These are phyloP conservation scores for Candida oleophila DNA, from an alignment of 805 yeast genomes.

Conservation along the genomic window DNA sequence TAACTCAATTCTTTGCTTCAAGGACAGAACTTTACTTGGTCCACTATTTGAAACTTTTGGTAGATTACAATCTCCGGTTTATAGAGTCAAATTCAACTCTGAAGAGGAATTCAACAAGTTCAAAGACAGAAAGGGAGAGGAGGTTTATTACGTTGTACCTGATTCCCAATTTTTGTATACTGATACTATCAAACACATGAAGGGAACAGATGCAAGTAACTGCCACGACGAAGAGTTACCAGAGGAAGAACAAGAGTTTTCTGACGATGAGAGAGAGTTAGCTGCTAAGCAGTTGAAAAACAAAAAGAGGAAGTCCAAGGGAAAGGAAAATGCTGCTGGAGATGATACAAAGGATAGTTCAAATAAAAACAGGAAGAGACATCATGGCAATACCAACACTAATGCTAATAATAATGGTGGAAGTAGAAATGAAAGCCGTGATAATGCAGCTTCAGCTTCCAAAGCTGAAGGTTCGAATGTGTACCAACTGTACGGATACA, in stretches of 20 bases:
- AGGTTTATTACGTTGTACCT: constrained; percentile 76
- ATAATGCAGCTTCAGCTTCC: background rate
- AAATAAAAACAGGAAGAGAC: constrained; percentile 12
- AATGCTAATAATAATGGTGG: constrained; percentile 1
- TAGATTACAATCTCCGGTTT: constrained; percentile 75
- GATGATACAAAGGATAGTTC: constrained; percentile 6
- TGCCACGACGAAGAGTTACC: constrained; percentile 93
- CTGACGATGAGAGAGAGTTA: constrained; percentile 90
- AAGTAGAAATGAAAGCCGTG: background rate
- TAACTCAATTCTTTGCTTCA: constrained; percentile 74
- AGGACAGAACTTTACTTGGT: constrained; percentile 69
- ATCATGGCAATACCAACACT: constrained; percentile 1
- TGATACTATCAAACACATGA: constrained; percentile 61
- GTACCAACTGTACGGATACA: constrained; percentile 23
- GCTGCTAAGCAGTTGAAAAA: constrained; percentile 65
- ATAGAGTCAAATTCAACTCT: constrained; percentile 65
- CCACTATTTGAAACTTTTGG: constrained; percentile 89
- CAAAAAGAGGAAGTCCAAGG: constrained; percentile 51
- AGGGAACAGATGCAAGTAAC: constrained; percentile 94
- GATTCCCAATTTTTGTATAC: constrained; percentile 80
- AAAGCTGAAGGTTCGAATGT: constrained; percentile 8
- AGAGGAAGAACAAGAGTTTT: constrained; percentile 89
- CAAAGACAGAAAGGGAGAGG: constrained; percentile 47
- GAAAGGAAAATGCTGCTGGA: constrained; percentile 17
- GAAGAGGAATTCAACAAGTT: constrained; percentile 49